Base-by-base conservation (phyloP, 208 protist species). In the Trypanosoma lewisi region DNA sequence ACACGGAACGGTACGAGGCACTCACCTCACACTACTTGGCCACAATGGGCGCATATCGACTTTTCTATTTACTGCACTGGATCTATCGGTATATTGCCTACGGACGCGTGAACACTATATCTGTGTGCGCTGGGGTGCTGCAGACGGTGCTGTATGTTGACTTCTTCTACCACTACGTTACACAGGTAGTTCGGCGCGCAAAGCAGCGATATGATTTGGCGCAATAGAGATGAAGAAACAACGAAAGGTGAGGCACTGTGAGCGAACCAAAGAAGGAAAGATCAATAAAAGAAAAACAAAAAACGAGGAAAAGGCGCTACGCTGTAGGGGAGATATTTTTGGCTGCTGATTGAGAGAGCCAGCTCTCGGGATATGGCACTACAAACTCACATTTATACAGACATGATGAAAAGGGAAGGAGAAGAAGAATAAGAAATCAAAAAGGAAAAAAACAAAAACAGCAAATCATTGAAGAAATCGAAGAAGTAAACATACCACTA, bases 121-220 rank as follows among this genome's bases (percentile, higher is more conserved):
- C 85, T 0, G 85, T 94, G 4, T 67, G 92, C 54, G 80, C 83
- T 48, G 87, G 83, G 25, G 45, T 94, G 2, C 80, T 99, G 27
- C 97, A 99, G 74, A 96, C 96, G 2, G 64, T 95, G 30, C 71
- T 99, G 23, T 99, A 98, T 60, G 62, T 85, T 3, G 97, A 99
- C 77, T 99, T 99, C 66, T 99, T 99, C 77, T 98, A 98, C 64
- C 84, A 96, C 54, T 98, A 98, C 75, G 62, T 98, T 30, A 85
- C 69, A 17, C 88, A 94, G 56, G 91, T 94, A 3, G 70, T 93
- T 55, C 71, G 76, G n/a, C 76, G 71, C 12, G 85, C 88, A 33
- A 95, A 89, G 66, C 72, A 87, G 52, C 62, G 74, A 1, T 95
- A 93, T 70, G 83, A 93, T 37, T 58, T 95, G 54, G 82, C 80